Evolutionary conservation across 2,329 filamentous ascomycete species (phyloP), one percentile per base, ranked within the genome.

Genomic region (Trichoderma harzianum): DNA sequence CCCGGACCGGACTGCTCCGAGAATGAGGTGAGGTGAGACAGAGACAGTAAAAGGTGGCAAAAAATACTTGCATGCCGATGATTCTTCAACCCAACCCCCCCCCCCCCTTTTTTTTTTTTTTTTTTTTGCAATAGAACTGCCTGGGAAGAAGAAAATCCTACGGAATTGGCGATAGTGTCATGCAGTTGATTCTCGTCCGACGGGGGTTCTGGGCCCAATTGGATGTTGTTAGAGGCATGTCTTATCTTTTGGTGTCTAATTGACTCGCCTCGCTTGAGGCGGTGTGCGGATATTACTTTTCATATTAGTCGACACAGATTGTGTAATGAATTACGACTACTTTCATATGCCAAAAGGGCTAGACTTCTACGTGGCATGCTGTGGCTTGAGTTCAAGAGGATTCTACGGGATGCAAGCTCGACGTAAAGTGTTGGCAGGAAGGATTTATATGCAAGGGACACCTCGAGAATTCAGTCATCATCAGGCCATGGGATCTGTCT

Each of bases 381-480:
- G 66, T 51, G 28, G 66, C 66, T 61, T 61, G 57, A 21, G 2
- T 10, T 21, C 16, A 30, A 61, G 16, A 32, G 36, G 39, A 34
- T 69, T 12, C n/a, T 32, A 43, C 28, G 66, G 34, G 39, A 43
- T 34, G 34, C 12, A 47, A 18, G 26, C 16, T 1, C 36, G 11
- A 60, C 21, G 67, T 69, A 62, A 69, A 69, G 57, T 62, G 67
- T 69, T 53, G 39, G 57, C 67, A 69, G 28, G 21, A 53, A 53
- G 57, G 67, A 58, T 30, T 21, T 43, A 43, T 43, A 69, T 69
- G 67, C 57, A 69, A 69, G 67, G 66, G 67, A n/a, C 57, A 60
- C n/a, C 57, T 53, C 21, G 47, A 8, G 39, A 60, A 28, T 16
- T 8, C 18, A 7, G 53, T 28, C n/a, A 11, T 26, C 18, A 28